These are phyloP conservation scores for Cercospora zeae-maydis DNA, from an alignment of 2,329 filamentous ascomycete species.

Conservation along the genomic window DNA sequence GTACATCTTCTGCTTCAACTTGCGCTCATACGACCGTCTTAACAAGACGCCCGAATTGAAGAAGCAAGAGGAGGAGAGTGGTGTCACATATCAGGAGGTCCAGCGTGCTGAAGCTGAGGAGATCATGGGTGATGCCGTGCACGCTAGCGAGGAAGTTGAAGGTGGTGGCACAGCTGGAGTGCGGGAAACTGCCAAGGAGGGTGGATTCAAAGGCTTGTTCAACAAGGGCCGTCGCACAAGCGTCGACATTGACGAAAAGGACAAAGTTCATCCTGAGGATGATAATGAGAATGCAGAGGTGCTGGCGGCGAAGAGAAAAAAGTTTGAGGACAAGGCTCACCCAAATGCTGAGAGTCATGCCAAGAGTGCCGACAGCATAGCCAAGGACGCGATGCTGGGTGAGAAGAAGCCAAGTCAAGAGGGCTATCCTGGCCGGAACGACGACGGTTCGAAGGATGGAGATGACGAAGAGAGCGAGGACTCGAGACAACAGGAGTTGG, in stretches of 20 bases:
- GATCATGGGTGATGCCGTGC: conserved; percentile 72
- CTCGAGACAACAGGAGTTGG: conserved; percentile 68
- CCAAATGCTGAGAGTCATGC: conserved; percentile 32
- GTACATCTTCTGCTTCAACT: conserved; percentile 90
- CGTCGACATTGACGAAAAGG: conserved; percentile 20
- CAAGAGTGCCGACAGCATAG: conserved; percentile 52
- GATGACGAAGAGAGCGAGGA: conserved; percentile 36
- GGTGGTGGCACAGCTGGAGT: conserved; percentile 27
- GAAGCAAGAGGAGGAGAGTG: conserved; percentile 74
- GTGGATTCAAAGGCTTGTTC: conserved; percentile 24
- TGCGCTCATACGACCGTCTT: conserved; percentile 87
- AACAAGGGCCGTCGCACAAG: conserved; percentile 37
- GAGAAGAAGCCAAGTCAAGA: conserved; percentile 64
- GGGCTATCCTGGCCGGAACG: conserved; percentile 62
- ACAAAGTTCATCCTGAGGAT: conserved; percentile 23
- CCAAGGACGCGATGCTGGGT: conserved; percentile 78
- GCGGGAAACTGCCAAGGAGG: conserved; percentile 34
- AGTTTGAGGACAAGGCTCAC: conserved; percentile 24
- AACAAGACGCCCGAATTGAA: conserved; percentile 73
- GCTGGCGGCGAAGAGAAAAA: conserved; percentile 23
- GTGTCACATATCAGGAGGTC: conserved; percentile 78
- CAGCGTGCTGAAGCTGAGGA: conserved; percentile 86
- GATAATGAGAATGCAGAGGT: conserved; percentile 16
- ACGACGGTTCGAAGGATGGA: conserved; percentile 21
- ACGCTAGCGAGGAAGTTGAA: conserved; percentile 45